These are phyloP conservation scores for Hypoxylon sp. DNA, from an alignment of 2,329 filamentous ascomycete species.

Conservation along the genomic window DNA sequence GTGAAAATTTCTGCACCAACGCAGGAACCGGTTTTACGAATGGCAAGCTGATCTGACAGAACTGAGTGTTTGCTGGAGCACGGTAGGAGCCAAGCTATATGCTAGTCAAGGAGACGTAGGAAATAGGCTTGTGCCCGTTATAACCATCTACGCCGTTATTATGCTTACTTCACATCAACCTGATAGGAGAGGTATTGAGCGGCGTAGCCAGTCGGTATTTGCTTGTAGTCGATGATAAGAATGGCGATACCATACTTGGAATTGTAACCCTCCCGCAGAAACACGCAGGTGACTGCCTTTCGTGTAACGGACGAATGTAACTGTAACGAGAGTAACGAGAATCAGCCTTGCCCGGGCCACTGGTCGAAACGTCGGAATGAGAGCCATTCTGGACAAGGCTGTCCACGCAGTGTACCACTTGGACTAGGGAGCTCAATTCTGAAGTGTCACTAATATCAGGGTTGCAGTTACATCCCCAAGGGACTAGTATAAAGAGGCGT, in stretches of 20 bases:
- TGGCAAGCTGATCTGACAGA: slow-evolving; percentile 15
- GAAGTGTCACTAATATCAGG: slow-evolving; percentile 28
- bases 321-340: slow-evolving; percentile 19
- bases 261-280: slow-evolving; percentile 40
- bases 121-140: slow-evolving; percentile 7
- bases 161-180: slow-evolving; percentile 22
- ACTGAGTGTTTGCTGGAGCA: slow-evolving; percentile 6
- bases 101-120: slow-evolving; percentile 3
- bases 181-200: neutral
- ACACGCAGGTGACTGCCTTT: slow-evolving; percentile 36
- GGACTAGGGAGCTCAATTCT: slow-evolving; percentile 18
- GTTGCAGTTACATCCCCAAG: slow-evolving; percentile 32
- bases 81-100: slow-evolving; percentile 11
- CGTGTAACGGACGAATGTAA: slow-evolving; percentile 38
- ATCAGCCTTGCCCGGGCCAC: slow-evolving; percentile 38
- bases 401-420: slow-evolving; percentile 26
- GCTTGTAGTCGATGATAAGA: slow-evolving; percentile 35
- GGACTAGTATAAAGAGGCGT: slow-evolving; percentile 23
- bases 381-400: slow-evolving; percentile 36
- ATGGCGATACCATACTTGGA: slow-evolving; percentile 24
- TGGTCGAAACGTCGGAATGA: slow-evolving; percentile 23
- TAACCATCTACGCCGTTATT: slow-evolving; percentile 19
- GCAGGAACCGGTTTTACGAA: slow-evolving; percentile 5
- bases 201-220: slow-evolving; percentile 19
- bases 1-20: slow-evolving; percentile 5